phyloP scores from a whole-genome alignment of 2,329 filamentous ascomycete species.

The Zopfia rhizophila region DNA sequence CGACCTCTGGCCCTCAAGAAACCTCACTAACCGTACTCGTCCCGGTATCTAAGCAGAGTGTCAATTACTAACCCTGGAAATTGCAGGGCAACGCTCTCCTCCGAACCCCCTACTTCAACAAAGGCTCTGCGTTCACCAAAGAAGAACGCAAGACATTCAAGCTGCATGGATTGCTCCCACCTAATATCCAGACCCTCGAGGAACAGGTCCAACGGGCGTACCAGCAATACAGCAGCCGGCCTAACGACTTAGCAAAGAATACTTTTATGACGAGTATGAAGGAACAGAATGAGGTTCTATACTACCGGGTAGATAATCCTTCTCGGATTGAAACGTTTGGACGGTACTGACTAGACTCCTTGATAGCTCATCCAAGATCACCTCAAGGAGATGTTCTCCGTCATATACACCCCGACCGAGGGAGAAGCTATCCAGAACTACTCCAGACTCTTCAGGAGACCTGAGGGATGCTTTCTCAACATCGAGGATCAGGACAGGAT shows the following conservation, averaged over 20 bases:
- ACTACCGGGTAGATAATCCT: constrained; percentile 69
- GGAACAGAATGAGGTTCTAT: constrained; percentile 85
- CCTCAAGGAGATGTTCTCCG: constrained; percentile 85
- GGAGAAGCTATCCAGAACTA: constrained; percentile 89
- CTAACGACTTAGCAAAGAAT: constrained; percentile 80
- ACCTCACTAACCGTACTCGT: constrained; percentile 50
- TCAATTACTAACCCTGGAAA: background rate
- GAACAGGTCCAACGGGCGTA: constrained; percentile 82
- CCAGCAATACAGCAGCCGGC: constrained; percentile 74
- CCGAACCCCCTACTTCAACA: constrained; percentile 78
- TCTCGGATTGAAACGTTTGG: background rate
- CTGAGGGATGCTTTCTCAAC: constrained; percentile 84
- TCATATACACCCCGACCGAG: constrained; percentile 94
- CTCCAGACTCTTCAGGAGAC: constrained; percentile 78
- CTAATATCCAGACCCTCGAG: constrained; percentile 77
- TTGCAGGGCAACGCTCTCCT: constrained; percentile 62
- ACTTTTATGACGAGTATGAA: constrained; percentile 88
- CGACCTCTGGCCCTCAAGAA: constrained; percentile 54
- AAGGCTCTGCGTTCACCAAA: constrained; percentile 79
- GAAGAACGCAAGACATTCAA: constrained; percentile 76
- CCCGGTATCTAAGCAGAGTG: background rate
- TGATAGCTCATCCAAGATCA: constrained; percentile 76
- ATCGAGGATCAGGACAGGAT: constrained; percentile 75
- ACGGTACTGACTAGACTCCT: constrained; percentile 4
- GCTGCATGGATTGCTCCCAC: constrained; percentile 77